These are phyloP conservation scores for Backusella mclennaniae DNA, from an alignment of 192 early-diverging fungal genomes.

Conservation along the genomic window DNA sequence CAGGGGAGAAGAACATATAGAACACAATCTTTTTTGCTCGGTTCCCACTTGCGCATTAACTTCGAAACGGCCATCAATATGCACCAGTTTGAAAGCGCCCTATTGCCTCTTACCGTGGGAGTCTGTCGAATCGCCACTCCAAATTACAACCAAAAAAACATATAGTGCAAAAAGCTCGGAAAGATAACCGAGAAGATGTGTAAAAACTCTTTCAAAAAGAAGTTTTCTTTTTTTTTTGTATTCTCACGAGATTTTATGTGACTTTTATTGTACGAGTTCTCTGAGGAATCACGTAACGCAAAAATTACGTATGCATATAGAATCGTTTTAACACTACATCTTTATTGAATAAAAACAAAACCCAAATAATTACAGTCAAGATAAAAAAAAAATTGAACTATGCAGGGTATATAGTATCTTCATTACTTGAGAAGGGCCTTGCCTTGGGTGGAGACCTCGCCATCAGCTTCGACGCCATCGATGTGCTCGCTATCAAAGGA, in stretches of 20 bases:
- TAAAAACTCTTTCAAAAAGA: neutral
- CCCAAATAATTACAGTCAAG: neutral
- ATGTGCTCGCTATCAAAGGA: constrained; percentile 14
- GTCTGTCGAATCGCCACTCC: neutral
- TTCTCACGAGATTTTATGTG: constrained; percentile 7
- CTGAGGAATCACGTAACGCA: neutral
- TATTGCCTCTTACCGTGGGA: constrained; percentile 1
- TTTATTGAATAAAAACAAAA: neutral
- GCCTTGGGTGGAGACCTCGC: constrained; percentile 34
- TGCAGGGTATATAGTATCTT: neutral
- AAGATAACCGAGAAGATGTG: neutral
- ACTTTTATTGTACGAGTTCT: neutral
- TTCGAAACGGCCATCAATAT: neutral
- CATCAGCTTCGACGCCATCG: constrained; percentile 31
- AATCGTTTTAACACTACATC: neutral
- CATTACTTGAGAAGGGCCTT: constrained; percentile 12
- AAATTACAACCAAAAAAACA: neutral
- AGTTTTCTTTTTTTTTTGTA: neutral
- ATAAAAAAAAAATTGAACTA: neutral
- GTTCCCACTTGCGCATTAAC: neutral
- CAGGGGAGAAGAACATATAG: neutral
- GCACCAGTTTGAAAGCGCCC: neutral
- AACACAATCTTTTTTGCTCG: neutral
- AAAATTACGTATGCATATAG: constrained; percentile 3
- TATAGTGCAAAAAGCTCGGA: neutral